Conservation (phyloP, 2,329 filamentous ascomycete species). For the Fusarium foetens region DNA sequence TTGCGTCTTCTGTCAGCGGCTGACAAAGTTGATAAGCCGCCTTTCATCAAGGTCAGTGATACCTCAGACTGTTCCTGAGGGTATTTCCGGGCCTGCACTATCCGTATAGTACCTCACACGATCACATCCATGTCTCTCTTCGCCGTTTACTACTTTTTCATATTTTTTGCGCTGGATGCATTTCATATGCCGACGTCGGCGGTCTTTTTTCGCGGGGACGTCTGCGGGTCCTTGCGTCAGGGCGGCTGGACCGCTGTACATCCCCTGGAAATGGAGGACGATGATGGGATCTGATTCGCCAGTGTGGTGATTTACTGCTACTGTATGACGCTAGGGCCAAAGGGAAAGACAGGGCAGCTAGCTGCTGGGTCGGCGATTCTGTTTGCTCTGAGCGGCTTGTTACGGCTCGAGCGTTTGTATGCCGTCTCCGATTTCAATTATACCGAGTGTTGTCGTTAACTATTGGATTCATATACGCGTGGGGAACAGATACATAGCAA, state of each 20-base stretch:
- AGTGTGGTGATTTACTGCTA: neutral
- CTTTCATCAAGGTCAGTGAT: neutral
- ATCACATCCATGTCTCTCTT: neutral
- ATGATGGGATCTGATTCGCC: constrained; percentile 22
- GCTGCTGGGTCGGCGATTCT: constrained; percentile 18
- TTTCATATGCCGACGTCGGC: constrained; percentile 42
- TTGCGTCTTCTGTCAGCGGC: constrained; percentile 9
- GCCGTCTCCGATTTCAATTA: neutral
- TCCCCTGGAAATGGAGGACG: constrained; percentile 2
- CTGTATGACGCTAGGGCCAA: constrained; percentile 31
- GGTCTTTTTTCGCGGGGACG: constrained; percentile 33
- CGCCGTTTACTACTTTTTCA: constrained; percentile 8
- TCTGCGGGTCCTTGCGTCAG: constrained; percentile 29
- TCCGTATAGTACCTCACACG: neutral
- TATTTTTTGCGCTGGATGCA: constrained; percentile 24
- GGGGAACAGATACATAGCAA: neutral
- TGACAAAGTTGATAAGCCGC: constrained; percentile 5
- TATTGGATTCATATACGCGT: neutral
- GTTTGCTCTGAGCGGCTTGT: constrained; percentile 20
- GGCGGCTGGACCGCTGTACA: constrained; percentile 16
- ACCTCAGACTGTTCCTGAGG: neutral
- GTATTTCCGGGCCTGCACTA: constrained; percentile 12
- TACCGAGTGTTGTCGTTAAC: neutral
- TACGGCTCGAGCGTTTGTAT: constrained; percentile 16
- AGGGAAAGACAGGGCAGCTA: constrained; percentile 16